phyloP scores from a whole-genome alignment of 75 land plant species.

The Isoetes taiwanensis region DNA sequence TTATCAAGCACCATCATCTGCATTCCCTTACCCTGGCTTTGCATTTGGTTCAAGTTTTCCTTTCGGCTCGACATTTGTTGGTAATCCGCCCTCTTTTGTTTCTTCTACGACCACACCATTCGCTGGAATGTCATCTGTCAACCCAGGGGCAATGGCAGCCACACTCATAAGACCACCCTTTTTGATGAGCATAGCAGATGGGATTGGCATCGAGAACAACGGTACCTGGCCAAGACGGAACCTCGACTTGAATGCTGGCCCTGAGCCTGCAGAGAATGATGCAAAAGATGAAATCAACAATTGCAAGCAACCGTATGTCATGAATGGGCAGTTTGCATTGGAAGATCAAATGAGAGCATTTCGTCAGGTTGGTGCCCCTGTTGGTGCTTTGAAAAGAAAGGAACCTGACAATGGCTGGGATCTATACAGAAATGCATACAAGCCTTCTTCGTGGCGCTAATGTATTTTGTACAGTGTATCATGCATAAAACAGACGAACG shows the following conservation, averaged over 20 bases:
- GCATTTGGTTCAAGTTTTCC: constrained; percentile 48
- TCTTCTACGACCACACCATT: constrained; percentile 29
- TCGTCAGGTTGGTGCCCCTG: constrained; percentile 16
- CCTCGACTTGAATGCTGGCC: constrained; percentile 83
- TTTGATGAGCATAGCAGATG: constrained; percentile 33
- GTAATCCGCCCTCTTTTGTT: constrained; percentile 18
- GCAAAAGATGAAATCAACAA: constrained; percentile 46
- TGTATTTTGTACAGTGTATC: too few relatives aligned
- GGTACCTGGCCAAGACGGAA: constrained; percentile 45
- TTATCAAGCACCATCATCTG: constrained; percentile 25
- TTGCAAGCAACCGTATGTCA: too few relatives aligned
- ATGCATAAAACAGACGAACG: too few relatives aligned
- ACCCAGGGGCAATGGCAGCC: constrained; percentile 27
- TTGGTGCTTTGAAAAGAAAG: constrained; percentile 47
- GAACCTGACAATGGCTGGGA: constrained; percentile 91
- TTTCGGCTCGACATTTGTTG: constrained; percentile 27
- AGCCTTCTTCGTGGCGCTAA: too few relatives aligned
- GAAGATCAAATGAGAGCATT: constrained; percentile 25
- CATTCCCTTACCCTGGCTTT: constrained; percentile 44
- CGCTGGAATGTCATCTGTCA: constrained; percentile 30
- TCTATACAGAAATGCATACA: too few relatives aligned
- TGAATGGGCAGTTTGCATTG: constrained; percentile 13
- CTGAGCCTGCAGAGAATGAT: constrained; percentile 43
- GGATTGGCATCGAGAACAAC: constrained; percentile 19
- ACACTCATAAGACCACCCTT: constrained; percentile 45